Evolutionary conservation across 148 eudicot genomes (phyloP).

Genomic region (Silene conica): DNA sequence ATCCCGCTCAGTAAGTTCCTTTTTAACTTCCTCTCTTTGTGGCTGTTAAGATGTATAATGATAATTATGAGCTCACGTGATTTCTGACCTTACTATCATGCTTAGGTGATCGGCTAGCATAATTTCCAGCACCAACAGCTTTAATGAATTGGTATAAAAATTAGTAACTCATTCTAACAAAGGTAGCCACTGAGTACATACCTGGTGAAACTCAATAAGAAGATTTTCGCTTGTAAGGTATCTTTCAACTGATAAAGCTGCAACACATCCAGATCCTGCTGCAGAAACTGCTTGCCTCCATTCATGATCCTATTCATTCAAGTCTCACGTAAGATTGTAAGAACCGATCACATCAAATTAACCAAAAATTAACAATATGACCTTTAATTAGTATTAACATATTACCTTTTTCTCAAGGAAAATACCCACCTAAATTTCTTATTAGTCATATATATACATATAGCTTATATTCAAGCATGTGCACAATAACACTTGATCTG

Average conservation of each 20-base stretch:
- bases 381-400: neutral
- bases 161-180: neutral
- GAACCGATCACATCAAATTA: conserved; percentile 11
- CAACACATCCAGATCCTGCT: conserved; percentile 98
- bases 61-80: neutral
- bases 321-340: conserved; percentile 16
- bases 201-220: conserved; percentile 98
- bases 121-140: neutral
- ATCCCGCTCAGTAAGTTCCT: conserved; percentile 67
- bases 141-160: neutral
- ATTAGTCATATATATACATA: too few relatives aligned
- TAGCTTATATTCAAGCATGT: neutral
- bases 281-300: conserved; percentile 99
- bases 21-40: conserved; percentile 69
- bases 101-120: neutral
- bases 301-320: conserved; percentile 67
- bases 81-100: neutral
- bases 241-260: conserved; percentile 97
- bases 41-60: conserved; percentile 39
- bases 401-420: neutral
- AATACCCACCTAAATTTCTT: neutral
- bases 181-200: conserved; percentile 20
- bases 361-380: neutral
- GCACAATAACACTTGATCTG: too few relatives aligned
- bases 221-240: conserved; percentile 80